Conservation (phyloP, 495 filamentous ascomycete species). For the Neurospora tetrasperma region DNA sequence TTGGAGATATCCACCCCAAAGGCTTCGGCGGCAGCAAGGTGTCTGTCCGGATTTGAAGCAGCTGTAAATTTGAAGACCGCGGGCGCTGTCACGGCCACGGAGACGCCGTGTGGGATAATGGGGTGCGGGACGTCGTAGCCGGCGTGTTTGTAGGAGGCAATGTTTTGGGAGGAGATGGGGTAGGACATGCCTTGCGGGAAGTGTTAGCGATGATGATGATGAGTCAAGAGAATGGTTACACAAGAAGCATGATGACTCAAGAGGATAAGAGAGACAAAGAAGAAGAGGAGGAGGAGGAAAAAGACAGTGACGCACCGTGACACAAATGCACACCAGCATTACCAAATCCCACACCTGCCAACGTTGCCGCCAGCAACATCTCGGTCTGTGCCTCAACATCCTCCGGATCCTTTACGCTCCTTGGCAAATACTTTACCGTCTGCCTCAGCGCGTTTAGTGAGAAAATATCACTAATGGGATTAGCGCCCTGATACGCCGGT, state of each 20-base stretch:
- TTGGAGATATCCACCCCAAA: slow-evolving; percentile 84
- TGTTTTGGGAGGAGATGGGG: slow-evolving; percentile 88
- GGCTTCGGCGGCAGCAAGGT: slow-evolving; percentile 76
- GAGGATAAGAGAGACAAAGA: background rate
- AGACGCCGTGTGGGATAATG: slow-evolving; percentile 93
- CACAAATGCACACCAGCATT: slow-evolving; percentile 97
- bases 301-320: slow-evolving; percentile 47
- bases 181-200: slow-evolving; percentile 68
- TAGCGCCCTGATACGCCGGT: slow-evolving; percentile 93
- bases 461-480: slow-evolving; percentile 96
- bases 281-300: slow-evolving; percentile 2
- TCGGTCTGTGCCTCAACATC: slow-evolving; percentile 84
- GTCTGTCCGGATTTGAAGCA: slow-evolving; percentile 80
- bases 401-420: slow-evolving; percentile 74
- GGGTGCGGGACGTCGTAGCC: slow-evolving; percentile 67
- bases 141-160: slow-evolving; percentile 64
- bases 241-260: background rate
- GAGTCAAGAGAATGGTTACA: background rate
- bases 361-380: slow-evolving; percentile 90
- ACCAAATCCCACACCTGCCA: slow-evolving; percentile 92
- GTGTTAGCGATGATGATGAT: background rate
- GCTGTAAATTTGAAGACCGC: slow-evolving; percentile 91
- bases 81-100: slow-evolving; percentile 87
- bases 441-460: slow-evolving; percentile 67
- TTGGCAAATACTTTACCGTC: slow-evolving; percentile 84